A percentile compares a stretch with the other conserved stretches of the same genome.
phyloP scores from a whole-genome alignment of 2,329 filamentous ascomycete genomes.

The Pseudodiploospora longispora region DNA sequence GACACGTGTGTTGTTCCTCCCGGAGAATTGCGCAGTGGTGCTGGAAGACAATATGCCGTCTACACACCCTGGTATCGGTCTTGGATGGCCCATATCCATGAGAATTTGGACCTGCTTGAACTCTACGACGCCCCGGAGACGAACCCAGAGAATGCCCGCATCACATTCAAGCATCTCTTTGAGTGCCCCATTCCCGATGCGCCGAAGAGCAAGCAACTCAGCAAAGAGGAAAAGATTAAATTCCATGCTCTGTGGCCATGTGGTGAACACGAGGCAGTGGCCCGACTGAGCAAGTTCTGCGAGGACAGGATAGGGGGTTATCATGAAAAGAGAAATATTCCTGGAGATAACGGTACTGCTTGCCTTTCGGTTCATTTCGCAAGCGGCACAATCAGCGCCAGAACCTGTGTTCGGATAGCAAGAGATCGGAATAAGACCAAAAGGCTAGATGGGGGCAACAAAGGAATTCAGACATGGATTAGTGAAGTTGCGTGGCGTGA shows the following conservation, averaged over 20 bases:
- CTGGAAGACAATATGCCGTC: constrained; percentile 73
- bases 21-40: constrained; percentile 55
- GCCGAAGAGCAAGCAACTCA: constrained; percentile 55
- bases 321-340: constrained; percentile 56
- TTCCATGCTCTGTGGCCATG: constrained; percentile 60
- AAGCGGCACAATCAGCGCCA: constrained; percentile 57
- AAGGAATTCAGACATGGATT: constrained; percentile 67
- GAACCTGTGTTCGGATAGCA: constrained; percentile 58
- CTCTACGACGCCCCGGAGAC: constrained; percentile 42
- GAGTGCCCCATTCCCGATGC: constrained; percentile 49
- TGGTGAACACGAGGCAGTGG: constrained; percentile 63
- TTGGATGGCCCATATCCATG: constrained; percentile 67
- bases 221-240: constrained; percentile 47
- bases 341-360: constrained; percentile 55
- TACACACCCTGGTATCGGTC: constrained; percentile 75
- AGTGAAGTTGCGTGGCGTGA: constrained; percentile 80
- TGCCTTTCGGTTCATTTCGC: constrained; percentile 64
- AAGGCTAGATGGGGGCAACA: constrained; percentile 56
- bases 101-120: constrained; percentile 59
- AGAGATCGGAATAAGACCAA: constrained; percentile 54
- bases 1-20: constrained; percentile 80
- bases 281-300: constrained; percentile 59
- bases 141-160: constrained; percentile 25
- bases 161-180: constrained; percentile 50
- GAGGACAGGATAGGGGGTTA: constrained; percentile 56